These are phyloP conservation scores for Xylariaceae sp. DNA, from an alignment of 2,329 filamentous ascomycete species.

Conservation along the genomic window DNA sequence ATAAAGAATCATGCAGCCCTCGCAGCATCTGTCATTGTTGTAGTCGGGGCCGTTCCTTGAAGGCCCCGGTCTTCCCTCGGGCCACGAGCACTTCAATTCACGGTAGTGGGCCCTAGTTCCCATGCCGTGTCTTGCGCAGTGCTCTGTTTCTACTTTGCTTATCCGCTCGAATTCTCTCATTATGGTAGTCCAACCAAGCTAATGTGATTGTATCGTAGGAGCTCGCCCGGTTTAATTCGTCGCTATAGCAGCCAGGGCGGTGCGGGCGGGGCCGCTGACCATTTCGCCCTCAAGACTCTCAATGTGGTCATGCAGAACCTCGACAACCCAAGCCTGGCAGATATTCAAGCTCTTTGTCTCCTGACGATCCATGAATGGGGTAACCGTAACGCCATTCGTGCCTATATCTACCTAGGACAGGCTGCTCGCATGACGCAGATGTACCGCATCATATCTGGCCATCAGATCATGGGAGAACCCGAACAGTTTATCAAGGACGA, in stretches of 20 bases:
- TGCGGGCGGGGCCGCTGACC: slow-evolving; percentile 48
- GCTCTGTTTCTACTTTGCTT: slow-evolving; percentile 9
- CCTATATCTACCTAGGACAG: slow-evolving; percentile 59
- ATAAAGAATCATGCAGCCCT: no score
- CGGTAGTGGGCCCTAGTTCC: slow-evolving; percentile 16
- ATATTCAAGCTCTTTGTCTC: slow-evolving; percentile 57
- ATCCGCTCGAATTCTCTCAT: neutral
- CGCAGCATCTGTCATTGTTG: neutral
- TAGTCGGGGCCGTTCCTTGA: slow-evolving; percentile 19
- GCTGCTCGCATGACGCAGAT: slow-evolving; percentile 61
- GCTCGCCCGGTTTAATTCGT: slow-evolving; percentile 52
- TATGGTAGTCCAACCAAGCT: slow-evolving; percentile 4
- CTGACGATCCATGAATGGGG: slow-evolving; percentile 61
- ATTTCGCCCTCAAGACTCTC: slow-evolving; percentile 55
- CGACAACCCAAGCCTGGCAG: slow-evolving; percentile 54
- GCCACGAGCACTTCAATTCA: slow-evolving; percentile 17
- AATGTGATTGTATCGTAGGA: slow-evolving; percentile 35
- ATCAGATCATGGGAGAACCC: slow-evolving; percentile 46
- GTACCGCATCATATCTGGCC: slow-evolving; percentile 55
- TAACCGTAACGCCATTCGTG: slow-evolving; percentile 55
- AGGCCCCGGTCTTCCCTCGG: slow-evolving; percentile 16
- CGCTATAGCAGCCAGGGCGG: slow-evolving; percentile 49
- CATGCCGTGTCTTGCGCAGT: slow-evolving; percentile 17
- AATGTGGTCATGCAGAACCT: slow-evolving; percentile 52
- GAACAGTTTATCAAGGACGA: slow-evolving; percentile 58